Evolutionary conservation across 2,329 filamentous ascomycete species (phyloP).

Genomic region (Microcera coccophila): DNA sequence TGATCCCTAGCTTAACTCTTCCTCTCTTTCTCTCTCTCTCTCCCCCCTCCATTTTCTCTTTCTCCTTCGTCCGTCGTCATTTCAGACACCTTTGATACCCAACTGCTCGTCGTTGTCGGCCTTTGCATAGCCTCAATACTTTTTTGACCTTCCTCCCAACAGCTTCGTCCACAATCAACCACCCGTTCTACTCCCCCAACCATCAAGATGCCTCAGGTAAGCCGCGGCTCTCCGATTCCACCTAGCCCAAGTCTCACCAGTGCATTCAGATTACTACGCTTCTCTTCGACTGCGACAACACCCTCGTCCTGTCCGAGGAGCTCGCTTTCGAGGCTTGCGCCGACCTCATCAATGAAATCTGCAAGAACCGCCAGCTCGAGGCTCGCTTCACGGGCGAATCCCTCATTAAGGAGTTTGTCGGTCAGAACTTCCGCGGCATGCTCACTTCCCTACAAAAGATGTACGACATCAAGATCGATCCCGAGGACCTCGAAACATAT

Average conservation of each 20-base stretch:
- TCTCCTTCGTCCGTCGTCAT: conserved; percentile 8
- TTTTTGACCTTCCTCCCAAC: conserved; percentile 1
- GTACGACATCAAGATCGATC: conserved; percentile 66
- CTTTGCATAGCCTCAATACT: too few species aligned
- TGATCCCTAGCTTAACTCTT: conserved; percentile 4
- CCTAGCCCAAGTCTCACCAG: conserved; percentile 3
- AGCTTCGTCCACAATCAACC: conserved; percentile 1
- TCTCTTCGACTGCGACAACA: conserved; percentile 83
- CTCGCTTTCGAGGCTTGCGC: conserved; percentile 90
- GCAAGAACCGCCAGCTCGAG: conserved; percentile 59
- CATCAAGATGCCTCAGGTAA: conserved; percentile 34
- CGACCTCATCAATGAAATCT: conserved; percentile 82
- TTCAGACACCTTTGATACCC: conserved; percentile 9
- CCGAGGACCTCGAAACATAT: conserved; percentile 68
- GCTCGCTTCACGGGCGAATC: conserved; percentile 72
- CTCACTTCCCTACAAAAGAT: conserved; percentile 71
- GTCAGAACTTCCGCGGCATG: conserved; percentile 94
- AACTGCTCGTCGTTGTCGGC: too few species aligned
- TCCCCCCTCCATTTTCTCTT: conserved; percentile 7
- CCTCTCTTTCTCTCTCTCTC: conserved; percentile 13
- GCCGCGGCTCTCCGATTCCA: conserved; percentile 4
- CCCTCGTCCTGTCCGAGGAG: conserved; percentile 85
- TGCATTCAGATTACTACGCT: conserved; percentile 57
- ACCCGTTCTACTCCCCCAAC: conserved; percentile 6
- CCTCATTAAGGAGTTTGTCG: conserved; percentile 83